A percentile compares a stretch with the other conserved stretches of the same genome.
phyloP scores from a whole-genome alignment of 345 rosid genomes.

The Corchorus capsularis region DNA sequence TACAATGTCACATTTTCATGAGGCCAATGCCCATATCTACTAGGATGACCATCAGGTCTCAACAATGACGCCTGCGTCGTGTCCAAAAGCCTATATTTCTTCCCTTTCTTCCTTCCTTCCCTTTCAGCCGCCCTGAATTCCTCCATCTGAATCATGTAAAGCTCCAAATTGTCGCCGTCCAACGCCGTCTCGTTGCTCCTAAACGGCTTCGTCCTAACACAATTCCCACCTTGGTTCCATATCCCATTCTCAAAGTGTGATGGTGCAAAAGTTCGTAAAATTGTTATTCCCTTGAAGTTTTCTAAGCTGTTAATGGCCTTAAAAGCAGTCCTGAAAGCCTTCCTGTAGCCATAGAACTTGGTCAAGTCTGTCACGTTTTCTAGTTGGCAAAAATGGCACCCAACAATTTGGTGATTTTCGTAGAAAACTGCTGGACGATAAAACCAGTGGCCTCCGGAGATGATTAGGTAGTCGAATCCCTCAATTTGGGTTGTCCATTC shows the following conservation, averaged over 20 bases:
- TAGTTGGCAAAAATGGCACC: constrained; percentile 65
- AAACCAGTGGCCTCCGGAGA: constrained; percentile 91
- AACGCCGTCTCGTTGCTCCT: constrained; percentile 52
- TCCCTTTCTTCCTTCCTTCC: constrained; percentile 55
- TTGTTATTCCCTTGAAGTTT: constrained; percentile 61
- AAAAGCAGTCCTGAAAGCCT: constrained; percentile 71
- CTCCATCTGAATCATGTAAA: constrained; percentile 71
- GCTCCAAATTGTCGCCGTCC: constrained; percentile 48
- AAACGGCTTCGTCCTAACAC: constrained; percentile 58
- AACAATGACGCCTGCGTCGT: constrained; percentile 57
- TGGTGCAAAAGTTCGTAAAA: constrained; percentile 70
- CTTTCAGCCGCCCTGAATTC: constrained; percentile 61
- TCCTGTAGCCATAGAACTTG: constrained; percentile 62
- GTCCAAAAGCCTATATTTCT: constrained; percentile 61
- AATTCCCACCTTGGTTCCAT: constrained; percentile 87
- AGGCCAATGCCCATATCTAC: constrained; percentile 63
- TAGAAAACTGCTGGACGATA: constrained; percentile 59
- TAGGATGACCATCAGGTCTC: constrained; percentile 88
- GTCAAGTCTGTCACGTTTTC: constrained; percentile 57
- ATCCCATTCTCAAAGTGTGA: constrained; percentile 78
- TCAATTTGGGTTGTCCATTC: constrained; percentile 59
- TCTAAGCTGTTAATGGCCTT: constrained; percentile 50
- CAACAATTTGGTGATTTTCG: constrained; percentile 41
- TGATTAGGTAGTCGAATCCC: constrained; percentile 61
- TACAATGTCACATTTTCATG: constrained; percentile 69